These are phyloP conservation scores for Penicillium brasilianum DNA, from an alignment of 2,329 filamentous ascomycete species.

Conservation along the genomic window DNA sequence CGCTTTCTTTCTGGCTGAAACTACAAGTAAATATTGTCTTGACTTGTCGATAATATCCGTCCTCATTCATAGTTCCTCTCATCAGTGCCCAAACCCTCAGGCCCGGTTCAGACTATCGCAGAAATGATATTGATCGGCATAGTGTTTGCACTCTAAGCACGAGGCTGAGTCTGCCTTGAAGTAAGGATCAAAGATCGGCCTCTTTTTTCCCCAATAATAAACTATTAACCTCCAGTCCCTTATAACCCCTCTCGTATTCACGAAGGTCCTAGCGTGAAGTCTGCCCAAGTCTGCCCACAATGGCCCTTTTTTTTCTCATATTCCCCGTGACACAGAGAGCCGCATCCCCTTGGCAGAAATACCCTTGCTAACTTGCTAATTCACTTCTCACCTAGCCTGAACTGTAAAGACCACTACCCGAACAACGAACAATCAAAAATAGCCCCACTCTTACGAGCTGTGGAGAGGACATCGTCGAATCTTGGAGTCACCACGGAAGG, in stretches of 20 bases:
- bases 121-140: constrained; percentile 2
- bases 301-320: constrained; percentile 1
- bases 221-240: background rate
- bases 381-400: background rate
- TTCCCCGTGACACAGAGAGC: background rate
- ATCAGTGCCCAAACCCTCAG: background rate
- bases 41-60: background rate
- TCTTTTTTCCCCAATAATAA: background rate
- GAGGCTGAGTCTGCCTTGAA: background rate
- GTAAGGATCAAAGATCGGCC: background rate
- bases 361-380: background rate
- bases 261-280: background rate
- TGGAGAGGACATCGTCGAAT: background rate
- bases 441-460: constrained; percentile 3
- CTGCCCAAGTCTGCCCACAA: background rate
- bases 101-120: no score
- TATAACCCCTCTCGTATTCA: background rate
- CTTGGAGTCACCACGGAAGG: background rate
- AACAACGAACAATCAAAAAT: constrained; percentile 1
- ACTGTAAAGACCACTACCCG: background rate
- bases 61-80: no score
- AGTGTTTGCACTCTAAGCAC: constrained; percentile 1
- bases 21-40: background rate
- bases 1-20: background rate
- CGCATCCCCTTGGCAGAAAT: background rate